A percentile compares a stretch with the other conserved stretches of the same genome.
Conservation (phyloP, 306 rosid genomes). For the Psophocarpus tetragonolobus region DNA sequence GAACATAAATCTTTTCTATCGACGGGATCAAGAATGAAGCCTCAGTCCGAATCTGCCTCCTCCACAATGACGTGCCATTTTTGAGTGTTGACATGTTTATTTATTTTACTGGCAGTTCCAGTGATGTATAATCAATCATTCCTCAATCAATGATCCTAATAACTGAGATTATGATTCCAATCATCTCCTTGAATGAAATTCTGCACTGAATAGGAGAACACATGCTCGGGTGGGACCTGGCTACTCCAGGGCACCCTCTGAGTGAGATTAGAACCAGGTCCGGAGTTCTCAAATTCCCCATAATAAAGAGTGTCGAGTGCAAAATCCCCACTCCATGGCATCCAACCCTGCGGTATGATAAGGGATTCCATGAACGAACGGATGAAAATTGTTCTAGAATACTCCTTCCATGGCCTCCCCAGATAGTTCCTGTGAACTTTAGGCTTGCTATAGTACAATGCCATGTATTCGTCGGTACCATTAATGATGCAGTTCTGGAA, state of each 20-base stretch:
- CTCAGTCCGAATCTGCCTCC: slow-evolving; percentile 18
- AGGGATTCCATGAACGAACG: slow-evolving; percentile 57
- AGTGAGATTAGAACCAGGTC: slow-evolving; percentile 55
- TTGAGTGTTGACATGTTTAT: background rate
- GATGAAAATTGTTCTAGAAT: slow-evolving; percentile 71
- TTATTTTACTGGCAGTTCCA: slow-evolving; percentile 26
- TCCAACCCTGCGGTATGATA: slow-evolving; percentile 63
- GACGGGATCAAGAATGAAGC: background rate
- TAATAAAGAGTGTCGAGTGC: slow-evolving; percentile 72
- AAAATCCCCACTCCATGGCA: slow-evolving; percentile 73
- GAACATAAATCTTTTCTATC: background rate
- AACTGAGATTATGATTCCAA: slow-evolving; percentile 54
- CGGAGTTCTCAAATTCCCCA: slow-evolving; percentile 70
- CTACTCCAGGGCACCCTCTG: slow-evolving; percentile 73
- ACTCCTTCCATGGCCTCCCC: slow-evolving; percentile 99
- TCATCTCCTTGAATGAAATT: slow-evolving; percentile 87
- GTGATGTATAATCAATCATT: background rate
- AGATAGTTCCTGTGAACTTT: slow-evolving; percentile 70
- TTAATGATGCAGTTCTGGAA: slow-evolving; percentile 74
- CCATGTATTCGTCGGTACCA: slow-evolving; percentile 83
- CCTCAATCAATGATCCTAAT: slow-evolving; percentile 12
- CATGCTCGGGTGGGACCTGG: slow-evolving; percentile 64
- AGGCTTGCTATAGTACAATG: slow-evolving; percentile 69
- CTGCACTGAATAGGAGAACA: slow-evolving; percentile 57
- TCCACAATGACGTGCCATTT: background rate